These are phyloP conservation scores for Pyrenochaeta sp. DNA, from an alignment of 2,329 filamentous ascomycete genomes.

Conservation along the genomic window DNA sequence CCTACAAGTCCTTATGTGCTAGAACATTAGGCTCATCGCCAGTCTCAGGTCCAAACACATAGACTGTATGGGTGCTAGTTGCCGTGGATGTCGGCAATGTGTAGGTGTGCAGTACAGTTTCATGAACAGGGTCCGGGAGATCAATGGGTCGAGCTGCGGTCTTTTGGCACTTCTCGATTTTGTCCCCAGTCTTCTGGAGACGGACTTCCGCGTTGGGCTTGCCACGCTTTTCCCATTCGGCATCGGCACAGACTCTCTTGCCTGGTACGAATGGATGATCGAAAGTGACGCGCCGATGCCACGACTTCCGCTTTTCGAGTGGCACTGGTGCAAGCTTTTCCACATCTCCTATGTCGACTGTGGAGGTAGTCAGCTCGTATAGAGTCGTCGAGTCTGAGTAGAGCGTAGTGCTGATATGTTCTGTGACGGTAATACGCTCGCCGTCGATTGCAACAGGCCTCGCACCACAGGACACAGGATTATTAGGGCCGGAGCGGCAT, in stretches of 20 bases:
- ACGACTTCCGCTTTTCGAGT: slow-evolving; percentile 20
- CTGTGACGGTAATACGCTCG: slow-evolving; percentile 4
- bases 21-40: not conserved
- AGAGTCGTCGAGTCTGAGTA: not conserved
- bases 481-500: slow-evolving; percentile 20
- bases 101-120: not conserved
- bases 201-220: slow-evolving; percentile 17
- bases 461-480: slow-evolving; percentile 11
- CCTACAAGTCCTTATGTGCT: not conserved
- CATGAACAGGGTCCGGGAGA: not conserved
- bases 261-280: slow-evolving; percentile 17
- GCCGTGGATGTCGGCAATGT: not conserved
- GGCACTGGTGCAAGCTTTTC: not conserved
- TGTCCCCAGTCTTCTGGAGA: slow-evolving; percentile 13
- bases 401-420: not conserved
- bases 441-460: not conserved
- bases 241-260: slow-evolving; percentile 19
- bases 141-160: slow-evolving; percentile 12
- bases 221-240: slow-evolving; percentile 34
- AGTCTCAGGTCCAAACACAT: not conserved
- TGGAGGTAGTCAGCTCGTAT: not conserved
- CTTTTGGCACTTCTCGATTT: slow-evolving; percentile 6
- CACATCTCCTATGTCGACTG: not conserved
- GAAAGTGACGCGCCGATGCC: slow-evolving; percentile 26
- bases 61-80: not conserved